Evolutionary conservation across 495 filamentous ascomycete genomes (phyloP), one percentile per base, ranked within the genome.

Genomic region (Achaetomiella virescens): DNA sequence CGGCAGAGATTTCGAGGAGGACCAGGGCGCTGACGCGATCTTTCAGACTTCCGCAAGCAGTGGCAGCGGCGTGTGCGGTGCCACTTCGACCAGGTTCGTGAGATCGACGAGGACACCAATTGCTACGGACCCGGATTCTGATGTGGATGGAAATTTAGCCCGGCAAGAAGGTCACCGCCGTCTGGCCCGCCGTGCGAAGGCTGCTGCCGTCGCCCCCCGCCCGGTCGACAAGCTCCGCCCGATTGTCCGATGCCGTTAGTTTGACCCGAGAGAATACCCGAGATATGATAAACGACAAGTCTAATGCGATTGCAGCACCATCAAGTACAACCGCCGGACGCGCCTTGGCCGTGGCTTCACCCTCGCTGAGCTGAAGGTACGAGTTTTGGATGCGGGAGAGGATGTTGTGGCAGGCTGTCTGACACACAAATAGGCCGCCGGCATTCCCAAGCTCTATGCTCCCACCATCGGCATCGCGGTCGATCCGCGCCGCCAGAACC

Each of bases 311-410:
- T 51, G 48, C 57, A 68, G 66, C 41, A 68, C 66, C 60, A 31
- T 96, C 83, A 96, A 93, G 83, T 97, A 97, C 82, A 98, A 98
- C 87, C 91, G 93, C 70, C 91, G 91, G 70, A 87, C 96, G 65
- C 87, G 95, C 70, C 86, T 90, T 65, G 93, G 93, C 70, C 90
- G 95, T 80, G 93, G 93, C 66, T 98, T 98, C 85, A 88, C 93
- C 59, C 82, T 97, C 54, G 81, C 84, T 74, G 93, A 98, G 85
- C 81, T 98, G 70, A 98, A 98, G 91, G 92, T 95, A 85, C 66
- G 78, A 60, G 57, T 17, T 18, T 20, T 29, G 27, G n/a, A n/a
- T n/a, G n/a, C 21, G 57, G 37, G 33, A 42, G 43, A 11, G 40
- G 15, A 35, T 35, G 24, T 3, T 20, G 20, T 15, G 21, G 7